Evolutionary conservation across 2,329 filamentous ascomycete species (phyloP), one percentile per base, ranked within the genome.

Genomic region (Alternaria sp.): DNA sequence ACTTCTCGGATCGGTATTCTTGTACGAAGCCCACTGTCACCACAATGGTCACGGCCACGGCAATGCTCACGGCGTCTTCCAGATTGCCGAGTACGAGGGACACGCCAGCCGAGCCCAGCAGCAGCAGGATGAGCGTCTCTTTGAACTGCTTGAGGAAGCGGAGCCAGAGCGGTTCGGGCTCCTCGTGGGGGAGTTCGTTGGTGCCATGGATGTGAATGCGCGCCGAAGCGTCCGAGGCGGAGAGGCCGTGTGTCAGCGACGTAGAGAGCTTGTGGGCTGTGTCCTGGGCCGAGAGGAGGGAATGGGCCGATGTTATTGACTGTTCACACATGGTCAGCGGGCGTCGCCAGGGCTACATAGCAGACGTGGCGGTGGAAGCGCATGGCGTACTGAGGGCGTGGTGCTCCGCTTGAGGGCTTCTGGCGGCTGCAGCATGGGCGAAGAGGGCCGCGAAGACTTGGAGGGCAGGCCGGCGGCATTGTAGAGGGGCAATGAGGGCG

Each of bases 1-100:
- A 98, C 80, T 99, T 96, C 78, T 99, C 95, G 8, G 95, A 98
- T 60, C 95, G 87, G 78, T 99, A 99, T 80, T 99, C 95, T 77
- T 99, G 95, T 54, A 98, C 89, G 71, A 99, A 99, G 2, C 94
- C 95, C 43, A 99, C 95, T 0, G 91, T 91, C 25, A 99, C 94
- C 6, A 99, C 95, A 70, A 99, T 99, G 27, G 94, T 97, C 22
- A 99, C 95, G 2, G 95, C 95, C 32, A 97, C 89, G 0, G 94
- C 92, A 74, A 99, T 99, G 79, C 94, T 98, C 71, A 99, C 82
- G 6, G 94, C 94, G 81, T 99, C 96, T 72, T 98, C 94, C 75
- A 90, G 89, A 75, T 99, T 99, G 53, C 94, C 93, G 79, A 99
- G 90, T 44, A 98, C 80, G 50, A 98, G 87, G 0, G 94, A 98